These are phyloP conservation scores for Tolypocladium tropicale DNA, from an alignment of 2,329 filamentous ascomycete species.

Conservation along the genomic window DNA sequence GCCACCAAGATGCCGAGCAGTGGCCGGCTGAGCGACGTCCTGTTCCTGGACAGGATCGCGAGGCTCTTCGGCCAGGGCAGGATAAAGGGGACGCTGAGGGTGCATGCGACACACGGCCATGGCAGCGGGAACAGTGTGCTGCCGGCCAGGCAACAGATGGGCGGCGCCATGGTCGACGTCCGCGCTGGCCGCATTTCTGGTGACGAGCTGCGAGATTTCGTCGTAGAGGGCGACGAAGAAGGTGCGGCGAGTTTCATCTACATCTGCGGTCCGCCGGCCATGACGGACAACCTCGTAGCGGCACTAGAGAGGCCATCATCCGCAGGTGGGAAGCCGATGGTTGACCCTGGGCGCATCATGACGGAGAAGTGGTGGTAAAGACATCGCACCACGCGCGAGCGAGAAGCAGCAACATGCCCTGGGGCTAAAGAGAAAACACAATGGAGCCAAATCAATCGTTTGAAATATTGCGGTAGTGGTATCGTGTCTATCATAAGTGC, in stretches of 20 bases:
- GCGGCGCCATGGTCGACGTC: constrained; percentile 9
- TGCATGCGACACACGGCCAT: constrained; percentile 36
- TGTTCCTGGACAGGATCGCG: constrained; percentile 41
- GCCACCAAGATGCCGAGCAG: constrained; percentile 30
- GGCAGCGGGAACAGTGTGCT: neutral
- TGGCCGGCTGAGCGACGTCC: constrained; percentile 22
- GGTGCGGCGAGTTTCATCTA: constrained; percentile 43
- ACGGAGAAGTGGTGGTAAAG: constrained; percentile 55
- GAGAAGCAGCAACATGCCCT: neutral
- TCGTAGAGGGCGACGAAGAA: constrained; percentile 14
- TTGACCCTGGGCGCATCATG: constrained; percentile 37
- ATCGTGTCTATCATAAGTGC: neutral
- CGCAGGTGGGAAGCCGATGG: constrained; percentile 17
- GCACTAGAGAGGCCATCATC: constrained; percentile 26
- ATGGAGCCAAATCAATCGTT: neutral
- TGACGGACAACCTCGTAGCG: constrained; percentile 57
- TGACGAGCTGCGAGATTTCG: constrained; percentile 28
- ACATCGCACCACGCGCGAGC: neutral
- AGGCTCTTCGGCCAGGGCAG: constrained; percentile 25
- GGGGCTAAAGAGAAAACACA: neutral
- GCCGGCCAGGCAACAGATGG: neutral
- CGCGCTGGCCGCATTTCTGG: constrained; percentile 29
- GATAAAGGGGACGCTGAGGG: constrained; percentile 28
- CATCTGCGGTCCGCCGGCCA: constrained; percentile 55
- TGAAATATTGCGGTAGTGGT: neutral